Percentiles rank a stretch among this genome's conserved stretches.
phyloP scores from a whole-genome alignment of 2,329 filamentous ascomycete species.

The Colletotrichum orchidophilum region DNA sequence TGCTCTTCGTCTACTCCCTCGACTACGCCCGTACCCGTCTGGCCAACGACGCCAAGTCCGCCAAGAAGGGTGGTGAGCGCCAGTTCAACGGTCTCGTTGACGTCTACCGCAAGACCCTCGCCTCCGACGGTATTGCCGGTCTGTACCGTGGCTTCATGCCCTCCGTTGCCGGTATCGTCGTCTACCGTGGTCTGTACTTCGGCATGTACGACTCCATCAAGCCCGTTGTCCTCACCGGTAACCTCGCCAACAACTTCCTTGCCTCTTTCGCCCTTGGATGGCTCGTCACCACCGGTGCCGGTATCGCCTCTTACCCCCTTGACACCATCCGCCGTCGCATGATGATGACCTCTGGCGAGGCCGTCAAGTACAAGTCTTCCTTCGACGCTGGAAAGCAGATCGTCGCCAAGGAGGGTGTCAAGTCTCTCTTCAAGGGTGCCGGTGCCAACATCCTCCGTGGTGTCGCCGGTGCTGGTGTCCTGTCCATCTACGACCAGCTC shows the following conservation, averaged over 20 bases:
- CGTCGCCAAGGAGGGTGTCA: conserved; percentile 95
- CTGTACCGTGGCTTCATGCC: conserved; percentile 99
- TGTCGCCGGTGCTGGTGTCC: conserved; percentile 99
- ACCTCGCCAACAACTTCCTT: conserved; percentile 97
- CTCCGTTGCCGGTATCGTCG: conserved; percentile 97
- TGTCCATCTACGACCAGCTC: conserved; percentile 99
- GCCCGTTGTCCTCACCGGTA: conserved; percentile 92
- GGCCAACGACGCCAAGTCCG: conserved; percentile 99
- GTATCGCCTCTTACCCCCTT: conserved; percentile 99
- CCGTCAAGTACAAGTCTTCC: conserved; percentile 99
- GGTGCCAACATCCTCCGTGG: conserved; percentile 99
- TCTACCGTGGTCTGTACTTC: conserved; percentile 99
- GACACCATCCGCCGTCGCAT: conserved; percentile 99
- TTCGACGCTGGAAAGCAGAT: conserved; percentile 97
- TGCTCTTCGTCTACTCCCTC: conserved; percentile 99
- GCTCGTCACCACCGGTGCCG: conserved; percentile 99
- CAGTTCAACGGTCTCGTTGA: conserved; percentile 99
- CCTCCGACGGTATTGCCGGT: conserved; percentile 98
- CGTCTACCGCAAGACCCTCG: conserved; percentile 99
- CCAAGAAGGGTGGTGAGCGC: conserved; percentile 95
- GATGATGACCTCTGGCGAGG: conserved; percentile 99
- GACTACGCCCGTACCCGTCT: conserved; percentile 99
- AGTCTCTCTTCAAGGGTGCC: conserved; percentile 99
- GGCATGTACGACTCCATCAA: conserved; percentile 99
- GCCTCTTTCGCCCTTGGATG: conserved; percentile 99